Evolutionary conservation across 73 alveolate species (phyloP).

Genomic region (Tetrahymena malaccensis): DNA sequence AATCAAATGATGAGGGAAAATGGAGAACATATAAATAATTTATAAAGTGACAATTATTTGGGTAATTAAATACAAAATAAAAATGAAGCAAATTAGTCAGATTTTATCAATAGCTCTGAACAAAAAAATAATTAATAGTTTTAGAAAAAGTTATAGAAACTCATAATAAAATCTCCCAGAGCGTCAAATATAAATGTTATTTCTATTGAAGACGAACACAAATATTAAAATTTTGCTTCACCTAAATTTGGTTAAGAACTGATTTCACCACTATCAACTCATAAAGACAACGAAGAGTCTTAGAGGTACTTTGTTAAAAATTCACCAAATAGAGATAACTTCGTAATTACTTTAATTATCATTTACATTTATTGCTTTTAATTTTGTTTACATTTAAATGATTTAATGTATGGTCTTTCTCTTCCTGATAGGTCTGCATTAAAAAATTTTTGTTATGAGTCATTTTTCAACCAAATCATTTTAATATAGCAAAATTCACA

Average conservation of each 20-base stretch:
- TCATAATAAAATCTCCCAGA: not conserved
- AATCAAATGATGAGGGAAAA: not conserved
- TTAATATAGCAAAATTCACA: not conserved
- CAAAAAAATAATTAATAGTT: no score
- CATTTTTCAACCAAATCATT: no score
- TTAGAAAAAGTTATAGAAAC: not conserved
- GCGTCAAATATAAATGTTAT: not conserved
- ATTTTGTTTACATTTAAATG: no score
- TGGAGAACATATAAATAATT: not conserved
- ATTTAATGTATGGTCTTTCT: no score
- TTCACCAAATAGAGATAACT: not conserved
- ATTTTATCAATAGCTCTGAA: not conserved
- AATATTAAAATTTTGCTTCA: not conserved
- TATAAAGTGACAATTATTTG: no score
- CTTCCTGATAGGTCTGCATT: no score
- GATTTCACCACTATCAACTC: not conserved
- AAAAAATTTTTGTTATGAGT: no score
- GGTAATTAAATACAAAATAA: not conserved
- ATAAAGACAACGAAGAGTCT: not conserved
- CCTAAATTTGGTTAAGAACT: not conserved
- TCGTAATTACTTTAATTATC: not conserved
- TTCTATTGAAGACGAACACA: not conserved
- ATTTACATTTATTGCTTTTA: not conserved
- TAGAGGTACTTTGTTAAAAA: not conserved
- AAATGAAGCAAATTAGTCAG: not conserved